Base-by-base conservation (phyloP, 805 yeast species). In the Kuraishia ogatae region DNA sequence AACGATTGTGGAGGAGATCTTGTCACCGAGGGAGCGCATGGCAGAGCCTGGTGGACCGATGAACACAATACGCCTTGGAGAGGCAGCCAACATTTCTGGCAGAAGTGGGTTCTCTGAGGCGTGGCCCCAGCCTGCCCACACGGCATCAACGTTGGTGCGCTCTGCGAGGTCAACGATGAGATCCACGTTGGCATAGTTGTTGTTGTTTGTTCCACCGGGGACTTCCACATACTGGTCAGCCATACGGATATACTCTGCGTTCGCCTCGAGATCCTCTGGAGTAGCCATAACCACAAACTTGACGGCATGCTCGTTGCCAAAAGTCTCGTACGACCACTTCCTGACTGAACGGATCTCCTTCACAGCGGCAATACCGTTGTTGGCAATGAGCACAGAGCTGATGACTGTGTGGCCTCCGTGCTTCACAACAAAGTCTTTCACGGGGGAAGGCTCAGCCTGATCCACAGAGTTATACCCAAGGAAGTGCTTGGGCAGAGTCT, bases 81-180 rank as follows among this genome's bases (percentile, higher is more conserved):
- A 90, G n/a, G 86, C 85, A 17, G 98, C 97, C 69, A 94, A 79
- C 71, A 81, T 83, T 72, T 94, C 99, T 28, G 99, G 99, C 61
- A 94, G 81, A 51, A 76, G 71, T 26, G 99, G 99, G 74, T 96
- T 93, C 76, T 94, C 99, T n/a, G 97, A 89, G 28, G 99, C 99
- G 70, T 96, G 99, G 65, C 99, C 99, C 99, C 99, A 94, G 65
- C 99, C 99, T 39, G 99, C 99, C 99, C 99, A 94, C 56, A 94
- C 99, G 24, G 99, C 99, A 70, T 94, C 96, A 55, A 89, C 97
- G 61, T 89, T 83, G 50, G 96, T 87, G 76, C 97, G 87, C 75
- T 94, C 99, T 43, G 99, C 99, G 52, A 94, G 77, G 65, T 94
- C 99, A 51, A 94, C 97, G 70, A 94, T 94, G 59, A 94, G 78